Conservation (phyloP, 1,139 yeast species). For the Diutina rugosa region DNA sequence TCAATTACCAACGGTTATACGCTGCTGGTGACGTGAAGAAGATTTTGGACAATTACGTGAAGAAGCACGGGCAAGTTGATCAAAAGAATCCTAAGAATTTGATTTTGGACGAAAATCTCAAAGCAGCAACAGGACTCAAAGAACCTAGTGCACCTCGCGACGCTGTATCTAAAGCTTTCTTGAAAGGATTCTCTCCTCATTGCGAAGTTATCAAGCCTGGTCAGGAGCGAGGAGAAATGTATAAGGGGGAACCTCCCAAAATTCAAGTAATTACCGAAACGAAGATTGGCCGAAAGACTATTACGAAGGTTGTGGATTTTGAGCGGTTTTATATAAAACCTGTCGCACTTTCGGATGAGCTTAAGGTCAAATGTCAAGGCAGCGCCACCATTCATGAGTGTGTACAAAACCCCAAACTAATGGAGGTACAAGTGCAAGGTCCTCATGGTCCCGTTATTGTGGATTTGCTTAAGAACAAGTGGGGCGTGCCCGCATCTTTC, state of each 20-base stretch:
- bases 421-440: conserved; percentile 81
- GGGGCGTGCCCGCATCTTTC: conserved; percentile 57
- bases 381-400: conserved; percentile 61
- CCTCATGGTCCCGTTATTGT: conserved; percentile 60
- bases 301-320: conserved; percentile 60
- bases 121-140: conserved; percentile 13
- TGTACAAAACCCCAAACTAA: conserved; percentile 38
- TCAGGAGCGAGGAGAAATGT: conserved; percentile 19
- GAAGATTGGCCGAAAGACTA: conserved; percentile 70
- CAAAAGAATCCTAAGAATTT: conserved; percentile 35
- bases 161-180: conserved; percentile 33
- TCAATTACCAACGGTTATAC: conserved; percentile 28
- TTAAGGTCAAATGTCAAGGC: conserved; percentile 78
- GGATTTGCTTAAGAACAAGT: conserved; percentile 23
- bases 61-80: conserved; percentile 33
- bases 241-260: conserved; percentile 57
- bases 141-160: conserved; percentile 23
- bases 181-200: conserved; percentile 42
- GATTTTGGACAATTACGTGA: conserved; percentile 43
- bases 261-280: conserved; percentile 59
- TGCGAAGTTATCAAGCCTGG: conserved; percentile 43
- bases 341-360: conserved; percentile 49
- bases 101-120: conserved; percentile 34
- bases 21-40: conserved; percentile 40
- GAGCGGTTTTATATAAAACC: conserved; percentile 60